A percentile compares a stretch with the other conserved stretches of the same genome.
Conservation (phyloP, 441 rosid genomes). For the Jatropha multifida region DNA sequence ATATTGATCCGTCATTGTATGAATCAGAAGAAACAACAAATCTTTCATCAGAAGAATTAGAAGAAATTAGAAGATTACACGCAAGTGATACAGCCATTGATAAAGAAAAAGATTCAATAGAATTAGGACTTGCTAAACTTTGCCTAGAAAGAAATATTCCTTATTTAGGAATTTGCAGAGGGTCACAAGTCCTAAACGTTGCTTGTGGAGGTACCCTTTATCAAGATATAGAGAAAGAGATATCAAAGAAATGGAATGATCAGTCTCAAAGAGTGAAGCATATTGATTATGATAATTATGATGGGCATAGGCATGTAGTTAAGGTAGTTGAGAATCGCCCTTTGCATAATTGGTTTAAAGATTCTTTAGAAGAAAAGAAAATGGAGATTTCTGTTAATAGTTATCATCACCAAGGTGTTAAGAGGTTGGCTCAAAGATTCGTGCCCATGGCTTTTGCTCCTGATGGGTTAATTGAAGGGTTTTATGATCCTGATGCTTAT, state of each 20-base stretch:
- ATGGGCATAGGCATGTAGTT: slow-evolving; percentile 67
- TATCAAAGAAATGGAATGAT: slow-evolving; percentile 32
- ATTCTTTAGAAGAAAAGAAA: slow-evolving; percentile 47
- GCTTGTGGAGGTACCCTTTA: slow-evolving; percentile 78
- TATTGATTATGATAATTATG: slow-evolving; percentile 70
- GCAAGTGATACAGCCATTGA: slow-evolving; percentile 67
- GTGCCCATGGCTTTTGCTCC: slow-evolving; percentile 77
- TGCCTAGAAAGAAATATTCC: slow-evolving; percentile 81
- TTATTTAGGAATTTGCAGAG: slow-evolving; percentile 81
- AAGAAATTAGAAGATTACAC: slow-evolving; percentile 60
- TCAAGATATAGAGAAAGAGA: slow-evolving; percentile 62
- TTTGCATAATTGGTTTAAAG: slow-evolving; percentile 61
- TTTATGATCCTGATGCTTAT: slow-evolving; percentile 73
- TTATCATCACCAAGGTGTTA: slow-evolving; percentile 90
- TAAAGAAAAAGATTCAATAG: slow-evolving; percentile 69
- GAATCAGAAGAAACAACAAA: slow-evolving; percentile 40
- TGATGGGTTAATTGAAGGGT: slow-evolving; percentile 81
- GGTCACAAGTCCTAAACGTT: slow-evolving; percentile 78
- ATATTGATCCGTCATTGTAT: slow-evolving; percentile 72
- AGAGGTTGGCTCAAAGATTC: slow-evolving; percentile 60
- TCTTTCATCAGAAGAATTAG: slow-evolving; percentile 58
- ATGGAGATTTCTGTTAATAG: slow-evolving; percentile 78
- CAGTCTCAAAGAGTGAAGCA: slow-evolving; percentile 41
- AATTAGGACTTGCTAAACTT: slow-evolving; percentile 59
- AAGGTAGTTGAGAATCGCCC: slow-evolving; percentile 56